Evolutionary conservation across 768 basidiomycete species (phyloP), one percentile per base, ranked within the genome.

Genomic region (Leccinum sublutescens): DNA sequence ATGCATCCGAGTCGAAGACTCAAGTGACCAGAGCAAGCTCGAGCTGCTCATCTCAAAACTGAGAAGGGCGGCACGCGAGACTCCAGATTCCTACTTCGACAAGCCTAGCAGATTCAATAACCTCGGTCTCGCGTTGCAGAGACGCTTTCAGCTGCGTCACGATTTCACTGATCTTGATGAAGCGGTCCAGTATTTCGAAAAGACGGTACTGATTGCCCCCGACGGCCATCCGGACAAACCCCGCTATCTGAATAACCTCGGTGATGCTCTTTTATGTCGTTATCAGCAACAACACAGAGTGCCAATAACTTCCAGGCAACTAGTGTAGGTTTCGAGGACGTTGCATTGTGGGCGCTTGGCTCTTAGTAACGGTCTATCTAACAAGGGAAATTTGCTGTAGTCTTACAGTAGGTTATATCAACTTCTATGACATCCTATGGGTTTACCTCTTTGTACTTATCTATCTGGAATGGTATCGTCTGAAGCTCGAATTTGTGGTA

Each of bases 11-110:
- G 27, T 62, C 25, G 6, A 27, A 15, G 25, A 47, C 29, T 38
- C 47, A 2, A 19, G 14, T 11, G 25, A 27, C 25, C 4, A 53
- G n/a, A 31, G 1, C 21, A 29, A 61, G 8, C 29, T 61, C 10
- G 29, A 57, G 23, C 31, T 29, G 10, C 12, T 61, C 1, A 48
- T 54, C 31, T 33, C 21, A 27, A 15, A 29, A 23, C 47, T 62
- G 40, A 27, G 50, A 2, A 29, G 1, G 0, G 48, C 56, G 2
- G 56, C 38, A 9, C 47, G 14, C 12, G 15, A 52, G 14, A 53
- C 47, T 40, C 55, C 53, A 11, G 55, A 52, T 3, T 6, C 5
- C 17, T 55, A 59, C n/a, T 48, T 57, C 23, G 59, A 60, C 12
- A 29, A 47, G 27, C 51, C 59, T 2, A 27, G 15, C 14, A 27